A percentile compares a stretch with the other conserved stretches of the same genome.
These are phyloP conservation scores for Leucosporidium yakuticum DNA, from an alignment of 768 basidiomycete genomes.

Conservation along the genomic window DNA sequence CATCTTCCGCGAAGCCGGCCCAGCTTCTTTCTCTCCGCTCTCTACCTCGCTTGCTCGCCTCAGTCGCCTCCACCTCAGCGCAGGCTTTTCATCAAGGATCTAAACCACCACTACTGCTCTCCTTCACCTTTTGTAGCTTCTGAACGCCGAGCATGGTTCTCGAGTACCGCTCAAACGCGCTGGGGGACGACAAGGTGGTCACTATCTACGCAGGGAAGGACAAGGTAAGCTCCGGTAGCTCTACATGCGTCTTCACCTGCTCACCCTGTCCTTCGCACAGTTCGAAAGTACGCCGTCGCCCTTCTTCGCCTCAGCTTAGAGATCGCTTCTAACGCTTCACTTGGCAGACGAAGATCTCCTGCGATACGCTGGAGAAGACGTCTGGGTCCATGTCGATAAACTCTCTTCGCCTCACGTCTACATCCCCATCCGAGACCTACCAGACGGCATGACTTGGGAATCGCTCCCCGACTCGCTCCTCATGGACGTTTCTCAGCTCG, in stretches of 20 bases:
- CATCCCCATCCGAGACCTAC: slow-evolving; percentile 81
- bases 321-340: not conserved
- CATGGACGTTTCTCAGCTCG: slow-evolving; percentile 83
- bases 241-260: not conserved
- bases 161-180: slow-evolving; percentile 54
- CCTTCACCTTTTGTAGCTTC: too few species aligned
- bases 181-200: slow-evolving; percentile 9
- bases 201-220: slow-evolving; percentile 57
- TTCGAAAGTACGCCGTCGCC: slow-evolving; percentile 22
- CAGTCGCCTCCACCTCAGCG: too few species aligned
- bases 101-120: not conserved
- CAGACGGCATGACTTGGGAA: slow-evolving; percentile 76
- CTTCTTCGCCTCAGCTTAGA: not conserved
- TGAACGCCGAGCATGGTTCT: slow-evolving; percentile 51
- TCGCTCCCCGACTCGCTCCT: slow-evolving; percentile 71
- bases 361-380: slow-evolving; percentile 58
- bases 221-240: slow-evolving; percentile 75
- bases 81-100: too few species aligned
- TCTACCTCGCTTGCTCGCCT: too few species aligned
- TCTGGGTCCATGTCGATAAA: slow-evolving; percentile 93
- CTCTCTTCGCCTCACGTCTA: slow-evolving; percentile 41
- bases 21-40: too few species aligned
- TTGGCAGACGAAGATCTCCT: slow-evolving; percentile 88
- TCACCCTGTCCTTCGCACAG: not conserved
- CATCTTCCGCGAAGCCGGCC: too few species aligned